Conservation (phyloP, 2,329 filamentous ascomycete species). For the Aspergillus fumigatus region DNA sequence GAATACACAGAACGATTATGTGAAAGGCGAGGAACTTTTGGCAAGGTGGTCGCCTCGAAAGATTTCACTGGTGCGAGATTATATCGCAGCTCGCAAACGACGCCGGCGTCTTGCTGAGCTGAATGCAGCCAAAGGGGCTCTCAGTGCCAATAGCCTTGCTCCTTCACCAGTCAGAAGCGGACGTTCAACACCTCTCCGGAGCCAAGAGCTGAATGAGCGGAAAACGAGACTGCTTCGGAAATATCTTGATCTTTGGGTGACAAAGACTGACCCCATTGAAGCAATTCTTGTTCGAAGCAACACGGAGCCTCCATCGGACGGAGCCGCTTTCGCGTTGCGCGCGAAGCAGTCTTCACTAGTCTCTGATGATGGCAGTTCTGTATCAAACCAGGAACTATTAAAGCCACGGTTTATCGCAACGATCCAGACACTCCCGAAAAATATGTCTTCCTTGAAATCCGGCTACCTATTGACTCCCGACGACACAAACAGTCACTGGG, state of each 20-base stretch:
- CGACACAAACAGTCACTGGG: conserved; percentile 72
- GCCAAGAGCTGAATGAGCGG: conserved; percentile 33
- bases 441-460: conserved; percentile 73
- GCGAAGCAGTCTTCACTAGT: conserved; percentile 14
- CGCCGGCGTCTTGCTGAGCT: conserved; percentile 73
- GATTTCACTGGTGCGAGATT: conserved; percentile 87
- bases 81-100: conserved; percentile 69
- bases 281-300: conserved; percentile 41
- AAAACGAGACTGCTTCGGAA: conserved; percentile 37
- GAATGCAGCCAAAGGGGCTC: conserved; percentile 54
- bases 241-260: conserved; percentile 40
- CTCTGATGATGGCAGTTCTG: conserved; percentile 24
- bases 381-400: conserved; percentile 32
- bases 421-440: conserved; percentile 74
- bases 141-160: conserved; percentile 37
- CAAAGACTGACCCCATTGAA: conserved; percentile 38
- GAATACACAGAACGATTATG: conserved; percentile 90
- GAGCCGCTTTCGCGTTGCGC: conserved; percentile 28
- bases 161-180: conserved; percentile 32
- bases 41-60: conserved; percentile 82
- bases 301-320: conserved; percentile 41
- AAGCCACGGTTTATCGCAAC: conserved; percentile 68
- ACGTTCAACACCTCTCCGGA: conserved; percentile 33
- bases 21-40: conserved; percentile 89
- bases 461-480: conserved; percentile 85